These are phyloP conservation scores for Leersia perrieri DNA, from an alignment of 176 grass and related monocot genomes.

Conservation along the genomic window DNA sequence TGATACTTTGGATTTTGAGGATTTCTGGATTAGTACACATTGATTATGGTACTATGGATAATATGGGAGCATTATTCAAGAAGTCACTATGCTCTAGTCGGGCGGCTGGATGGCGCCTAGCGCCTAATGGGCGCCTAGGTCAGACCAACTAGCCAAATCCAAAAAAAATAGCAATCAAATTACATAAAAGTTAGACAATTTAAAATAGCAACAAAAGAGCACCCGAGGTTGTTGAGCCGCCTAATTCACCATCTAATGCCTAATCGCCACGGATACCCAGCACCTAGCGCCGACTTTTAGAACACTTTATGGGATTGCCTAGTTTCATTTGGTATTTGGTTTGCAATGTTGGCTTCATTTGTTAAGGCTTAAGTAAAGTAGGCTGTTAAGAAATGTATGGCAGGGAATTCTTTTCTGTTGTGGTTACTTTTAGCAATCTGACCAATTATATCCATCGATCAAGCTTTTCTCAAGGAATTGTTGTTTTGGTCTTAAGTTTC, in stretches of 20 bases:
- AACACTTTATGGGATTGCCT: background rate
- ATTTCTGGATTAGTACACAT: background rate
- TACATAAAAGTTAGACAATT: too few relatives aligned
- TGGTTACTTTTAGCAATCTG: background rate
- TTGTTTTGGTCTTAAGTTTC: conserved; percentile 5
- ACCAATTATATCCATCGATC: background rate
- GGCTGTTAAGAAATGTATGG: background rate
- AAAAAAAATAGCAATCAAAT: too few relatives aligned
- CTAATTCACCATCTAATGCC: too few relatives aligned
- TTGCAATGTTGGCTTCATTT: background rate
- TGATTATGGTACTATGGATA: background rate
- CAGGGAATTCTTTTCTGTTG: background rate
- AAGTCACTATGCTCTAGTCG: too few relatives aligned
- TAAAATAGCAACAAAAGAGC: too few relatives aligned
- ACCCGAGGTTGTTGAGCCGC: too few relatives aligned
- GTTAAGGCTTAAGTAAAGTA: background rate
- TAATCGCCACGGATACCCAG: too few relatives aligned
- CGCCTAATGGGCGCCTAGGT: too few relatives aligned
- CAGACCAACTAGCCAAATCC: too few relatives aligned
- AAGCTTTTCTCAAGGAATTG: background rate
- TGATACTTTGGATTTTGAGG: background rate
- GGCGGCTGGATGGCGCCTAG: too few relatives aligned
- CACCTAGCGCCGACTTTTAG: too few relatives aligned
- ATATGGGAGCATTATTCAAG: too few relatives aligned
- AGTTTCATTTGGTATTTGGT: background rate